Percentiles rank a stretch among this genome's conserved stretches.
Evolutionary conservation across 2,329 filamentous ascomycete species (phyloP).

Genomic region (Hirsutella thompsonii): DNA sequence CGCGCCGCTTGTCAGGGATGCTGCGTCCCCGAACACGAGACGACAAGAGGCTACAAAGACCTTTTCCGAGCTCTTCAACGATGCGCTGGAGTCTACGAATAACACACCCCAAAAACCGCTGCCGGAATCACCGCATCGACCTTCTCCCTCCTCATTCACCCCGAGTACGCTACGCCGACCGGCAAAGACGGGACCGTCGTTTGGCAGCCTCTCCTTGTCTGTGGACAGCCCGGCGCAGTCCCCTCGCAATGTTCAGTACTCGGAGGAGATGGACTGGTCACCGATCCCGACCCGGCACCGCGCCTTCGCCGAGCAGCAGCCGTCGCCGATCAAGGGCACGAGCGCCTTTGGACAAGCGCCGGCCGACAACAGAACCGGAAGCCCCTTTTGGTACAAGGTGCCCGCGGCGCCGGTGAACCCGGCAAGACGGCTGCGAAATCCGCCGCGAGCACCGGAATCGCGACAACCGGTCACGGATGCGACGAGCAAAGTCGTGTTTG

Average conservation of each 20-base stretch:
- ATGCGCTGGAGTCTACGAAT: slow-evolving; percentile 15
- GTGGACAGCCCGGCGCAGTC: slow-evolving; percentile 6
- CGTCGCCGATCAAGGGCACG: slow-evolving; percentile 24
- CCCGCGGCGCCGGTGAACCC: slow-evolving; percentile 57
- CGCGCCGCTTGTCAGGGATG: slow-evolving; percentile 12
- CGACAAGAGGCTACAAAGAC: slow-evolving; percentile 23
- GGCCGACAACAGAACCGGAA: slow-evolving; percentile 24
- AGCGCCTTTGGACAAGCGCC: slow-evolving; percentile 32
- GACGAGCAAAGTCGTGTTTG: slow-evolving; percentile 37
- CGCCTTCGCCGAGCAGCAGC: slow-evolving; percentile 35
- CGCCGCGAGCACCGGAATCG: slow-evolving; percentile 41
- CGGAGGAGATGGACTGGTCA: slow-evolving; percentile 63
- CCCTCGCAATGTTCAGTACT: slow-evolving; percentile 19
- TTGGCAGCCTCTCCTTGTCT: slow-evolving; percentile 6
- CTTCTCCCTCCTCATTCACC: slow-evolving; percentile 5
- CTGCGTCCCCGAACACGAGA: slow-evolving; percentile 10
- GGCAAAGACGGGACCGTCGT: slow-evolving; percentile 3
- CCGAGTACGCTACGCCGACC: neutral
- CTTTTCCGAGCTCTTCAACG: slow-evolving; percentile 27
- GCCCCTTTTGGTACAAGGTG: slow-evolving; percentile 57
- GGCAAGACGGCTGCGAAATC: slow-evolving; percentile 48
- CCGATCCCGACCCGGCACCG: slow-evolving; percentile 44
- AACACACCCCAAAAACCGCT: slow-evolving; percentile 1
- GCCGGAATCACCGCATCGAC: slow-evolving; percentile 6
- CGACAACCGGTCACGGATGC: slow-evolving; percentile 29